Conservation (phyloP, 306 rosid species). For the Medicago lupulina region DNA sequence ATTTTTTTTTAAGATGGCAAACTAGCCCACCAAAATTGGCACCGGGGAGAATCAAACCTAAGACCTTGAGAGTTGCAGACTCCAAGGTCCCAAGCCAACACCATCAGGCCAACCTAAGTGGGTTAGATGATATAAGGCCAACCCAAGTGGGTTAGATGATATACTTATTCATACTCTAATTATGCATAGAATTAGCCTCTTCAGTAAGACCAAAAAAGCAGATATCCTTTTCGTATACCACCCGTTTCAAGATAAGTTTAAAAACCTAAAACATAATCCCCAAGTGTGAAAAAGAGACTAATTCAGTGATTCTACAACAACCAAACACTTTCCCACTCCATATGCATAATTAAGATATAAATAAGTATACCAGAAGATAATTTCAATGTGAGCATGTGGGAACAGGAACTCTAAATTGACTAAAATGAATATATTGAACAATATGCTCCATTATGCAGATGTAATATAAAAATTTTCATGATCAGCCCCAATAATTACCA, state of each 20-base stretch:
- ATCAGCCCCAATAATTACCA: slow-evolving; percentile 16
- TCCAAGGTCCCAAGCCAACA: too few relatives aligned
- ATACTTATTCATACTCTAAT: slow-evolving; percentile 25
- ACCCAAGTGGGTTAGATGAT: background rate
- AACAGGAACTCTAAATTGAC: slow-evolving; percentile 23
- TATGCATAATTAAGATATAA: slow-evolving; percentile 23
- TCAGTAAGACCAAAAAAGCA: background rate
- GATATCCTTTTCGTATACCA: background rate
- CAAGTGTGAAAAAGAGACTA: slow-evolving; percentile 13
- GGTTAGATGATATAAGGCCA: background rate
- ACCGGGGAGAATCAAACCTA: too few relatives aligned
- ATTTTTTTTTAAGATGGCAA: too few relatives aligned
- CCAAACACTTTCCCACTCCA: slow-evolving; percentile 8
- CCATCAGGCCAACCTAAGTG: too few relatives aligned
- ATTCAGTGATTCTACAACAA: slow-evolving; percentile 8
- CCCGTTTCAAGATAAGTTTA: slow-evolving; percentile 12
- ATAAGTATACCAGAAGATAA: slow-evolving; percentile 27
- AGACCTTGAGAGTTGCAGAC: too few relatives aligned
- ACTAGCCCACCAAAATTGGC: too few relatives aligned
- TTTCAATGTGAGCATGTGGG: background rate
- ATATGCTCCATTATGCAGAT: slow-evolving; percentile 21
- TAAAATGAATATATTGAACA: slow-evolving; percentile 20
- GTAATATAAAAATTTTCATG: background rate
- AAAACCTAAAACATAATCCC: background rate
- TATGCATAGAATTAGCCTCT: slow-evolving; percentile 4